Conservation (phyloP, 2,329 filamentous ascomycete species). For the Ceratocystis alfenasii region DNA sequence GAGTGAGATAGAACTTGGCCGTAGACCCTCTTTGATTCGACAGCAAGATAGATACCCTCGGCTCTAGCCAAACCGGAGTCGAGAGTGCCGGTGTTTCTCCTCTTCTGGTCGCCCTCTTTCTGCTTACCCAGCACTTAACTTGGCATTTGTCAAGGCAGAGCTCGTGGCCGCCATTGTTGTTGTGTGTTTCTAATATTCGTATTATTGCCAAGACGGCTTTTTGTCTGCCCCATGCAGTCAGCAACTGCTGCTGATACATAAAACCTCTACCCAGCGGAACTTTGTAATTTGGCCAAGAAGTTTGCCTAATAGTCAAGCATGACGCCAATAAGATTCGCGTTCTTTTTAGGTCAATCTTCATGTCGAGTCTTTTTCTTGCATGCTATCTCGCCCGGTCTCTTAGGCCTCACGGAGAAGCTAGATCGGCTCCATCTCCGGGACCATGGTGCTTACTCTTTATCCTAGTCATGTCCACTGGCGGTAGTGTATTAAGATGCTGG, state of each 20-base stretch:
- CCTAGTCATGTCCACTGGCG: background rate
- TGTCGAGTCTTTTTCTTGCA: background rate
- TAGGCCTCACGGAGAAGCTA: background rate
- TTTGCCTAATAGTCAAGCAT: too few relatives aligned
- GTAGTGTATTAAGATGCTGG: background rate
- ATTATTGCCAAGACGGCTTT: background rate
- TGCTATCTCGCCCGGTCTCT: background rate
- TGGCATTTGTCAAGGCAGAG: background rate
- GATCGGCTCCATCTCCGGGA: background rate
- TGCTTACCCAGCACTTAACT: background rate
- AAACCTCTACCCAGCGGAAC: too few relatives aligned
- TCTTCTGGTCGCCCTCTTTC: background rate
- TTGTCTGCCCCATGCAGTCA: background rate
- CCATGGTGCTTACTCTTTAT: slow-evolving; percentile 2
- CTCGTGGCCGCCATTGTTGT: background rate
- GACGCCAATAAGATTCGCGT: too few relatives aligned
- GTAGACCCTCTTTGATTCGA: background rate
- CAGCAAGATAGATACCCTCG: background rate
- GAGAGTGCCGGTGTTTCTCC: slow-evolving; percentile 2
- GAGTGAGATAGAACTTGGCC: slow-evolving; percentile 10
- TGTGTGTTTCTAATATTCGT: background rate
- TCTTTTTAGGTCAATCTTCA: too few relatives aligned
- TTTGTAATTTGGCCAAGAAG: too few relatives aligned
- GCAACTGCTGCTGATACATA: too few relatives aligned
- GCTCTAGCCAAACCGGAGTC: background rate